Evolutionary conservation across 805 yeast species (phyloP).

Genomic region (Candida hispaniensis): DNA sequence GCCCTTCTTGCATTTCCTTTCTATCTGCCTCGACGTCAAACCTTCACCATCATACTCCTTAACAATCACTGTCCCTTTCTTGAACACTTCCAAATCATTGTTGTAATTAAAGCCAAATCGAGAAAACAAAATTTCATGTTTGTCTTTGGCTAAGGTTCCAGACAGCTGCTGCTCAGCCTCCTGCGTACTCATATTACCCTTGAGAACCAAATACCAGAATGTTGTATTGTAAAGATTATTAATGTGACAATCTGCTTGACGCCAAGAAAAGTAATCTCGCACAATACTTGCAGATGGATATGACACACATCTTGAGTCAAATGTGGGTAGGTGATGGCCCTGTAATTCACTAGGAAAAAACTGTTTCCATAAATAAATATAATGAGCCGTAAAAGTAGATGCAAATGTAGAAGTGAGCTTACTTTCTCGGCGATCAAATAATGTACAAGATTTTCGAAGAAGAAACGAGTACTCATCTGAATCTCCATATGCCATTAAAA

Average conservation of each 20-base stretch:
- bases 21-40: conserved; percentile 34
- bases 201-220: conserved; percentile 74
- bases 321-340: conserved; percentile 58
- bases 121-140: conserved; percentile 74
- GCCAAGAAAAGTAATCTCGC: conserved; percentile 83
- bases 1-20: conserved; percentile 39
- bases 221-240: conserved; percentile 88
- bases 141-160: conserved; percentile 75
- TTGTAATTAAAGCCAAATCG: conserved; percentile 82
- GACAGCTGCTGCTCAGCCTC: conserved; percentile 67
- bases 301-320: conserved; percentile 81
- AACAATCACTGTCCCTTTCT: conserved; percentile 64
- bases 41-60: conserved; percentile 34
- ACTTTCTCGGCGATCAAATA: conserved; percentile 75
- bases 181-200: conserved; percentile 58
- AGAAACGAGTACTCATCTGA: conserved; percentile 86
- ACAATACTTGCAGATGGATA: conserved; percentile 58
- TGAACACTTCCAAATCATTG: conserved; percentile 76
- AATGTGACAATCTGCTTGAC: conserved; percentile 92
- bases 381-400: conserved; percentile 68
- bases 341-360: conserved; percentile 42
- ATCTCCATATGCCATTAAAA: conserved; percentile 81
- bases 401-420: conserved; percentile 76
- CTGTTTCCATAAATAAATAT: conserved; percentile 55
- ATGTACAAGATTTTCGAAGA: conserved; percentile 45